Conservation (phyloP, 768 basidiomycete genomes). For the Russula brevipes region DNA sequence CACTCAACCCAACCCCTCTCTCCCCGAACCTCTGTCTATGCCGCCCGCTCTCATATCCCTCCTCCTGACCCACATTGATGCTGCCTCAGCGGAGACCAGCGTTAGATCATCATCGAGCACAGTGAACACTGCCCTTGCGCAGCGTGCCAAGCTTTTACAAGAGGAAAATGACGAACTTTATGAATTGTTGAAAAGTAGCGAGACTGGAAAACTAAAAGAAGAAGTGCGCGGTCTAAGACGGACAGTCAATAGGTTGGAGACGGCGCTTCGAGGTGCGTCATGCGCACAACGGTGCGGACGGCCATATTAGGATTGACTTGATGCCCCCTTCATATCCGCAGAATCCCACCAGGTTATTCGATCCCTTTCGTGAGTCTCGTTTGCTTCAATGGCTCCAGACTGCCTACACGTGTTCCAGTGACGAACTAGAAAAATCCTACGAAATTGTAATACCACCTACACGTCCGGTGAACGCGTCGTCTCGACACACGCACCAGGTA, state of each 20-base stretch:
- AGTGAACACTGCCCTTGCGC: conserved; percentile 67
- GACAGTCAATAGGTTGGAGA: conserved; percentile 64
- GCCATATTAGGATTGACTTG: conserved; percentile 9
- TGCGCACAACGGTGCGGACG: conserved; percentile 11
- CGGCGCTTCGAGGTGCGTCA: conserved; percentile 65
- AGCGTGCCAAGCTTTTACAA: conserved; percentile 66
- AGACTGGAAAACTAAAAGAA: conserved; percentile 78
- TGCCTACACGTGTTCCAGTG: conserved; percentile 38
- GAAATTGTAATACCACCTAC: conserved; percentile 49
- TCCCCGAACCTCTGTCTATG: conserved; percentile 59
- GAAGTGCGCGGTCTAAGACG: conserved; percentile 66
- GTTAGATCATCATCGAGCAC: conserved; percentile 41
- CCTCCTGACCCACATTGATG: conserved; percentile 60
- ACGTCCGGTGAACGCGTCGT: conserved; percentile 36
- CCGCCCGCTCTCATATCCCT: conserved; percentile 67
- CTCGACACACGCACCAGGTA: conserved; percentile 43
- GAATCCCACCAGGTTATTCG: conserved; percentile 74
- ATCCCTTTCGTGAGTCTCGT: conserved; percentile 59
- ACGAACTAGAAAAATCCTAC: conserved; percentile 73
- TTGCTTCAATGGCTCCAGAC: conserved; percentile 1
- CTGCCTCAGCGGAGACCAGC: conserved; percentile 33
- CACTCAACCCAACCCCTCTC: conserved; percentile 53
- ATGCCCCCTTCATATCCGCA: conserved; percentile 30
- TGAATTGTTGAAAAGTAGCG: conserved; percentile 62
- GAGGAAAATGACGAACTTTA: conserved; percentile 88